phyloP scores from a whole-genome alignment of 1,284 basidiomycete species.

The Pseudozyma sp. region DNA sequence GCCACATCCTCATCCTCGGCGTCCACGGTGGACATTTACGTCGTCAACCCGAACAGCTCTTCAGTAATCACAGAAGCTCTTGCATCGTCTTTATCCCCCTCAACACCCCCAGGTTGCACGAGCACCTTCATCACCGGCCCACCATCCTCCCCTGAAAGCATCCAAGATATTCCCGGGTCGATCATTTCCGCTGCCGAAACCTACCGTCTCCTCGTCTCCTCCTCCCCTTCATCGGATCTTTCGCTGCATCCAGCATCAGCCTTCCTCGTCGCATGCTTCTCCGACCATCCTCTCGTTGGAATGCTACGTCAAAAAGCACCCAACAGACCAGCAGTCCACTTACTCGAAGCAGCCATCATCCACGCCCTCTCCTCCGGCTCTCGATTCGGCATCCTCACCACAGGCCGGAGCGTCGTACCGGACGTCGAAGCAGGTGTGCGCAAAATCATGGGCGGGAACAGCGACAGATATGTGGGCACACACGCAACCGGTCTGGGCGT shows the following conservation, averaged over 20 bases:
- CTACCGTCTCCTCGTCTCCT: slow-evolving; percentile 2
- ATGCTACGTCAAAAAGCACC: slow-evolving; percentile 37
- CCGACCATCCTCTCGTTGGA: slow-evolving; percentile 51
- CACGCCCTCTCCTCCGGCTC: slow-evolving; percentile 21
- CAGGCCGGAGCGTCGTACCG: slow-evolving; percentile 38
- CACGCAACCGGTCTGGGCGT: slow-evolving; percentile 53
- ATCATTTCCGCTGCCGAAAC: slow-evolving; percentile 49
- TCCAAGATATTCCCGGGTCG: slow-evolving; percentile 37
- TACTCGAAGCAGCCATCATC: slow-evolving; percentile 51
- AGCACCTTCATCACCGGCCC: slow-evolving; percentile 40
- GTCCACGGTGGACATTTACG: slow-evolving; percentile 12
- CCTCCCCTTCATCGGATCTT: background rate
- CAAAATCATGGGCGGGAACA: slow-evolving; percentile 40
- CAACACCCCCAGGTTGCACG: slow-evolving; percentile 13
- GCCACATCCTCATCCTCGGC: background rate
- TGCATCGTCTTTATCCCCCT: background rate
- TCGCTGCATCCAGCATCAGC: slow-evolving; percentile 18
- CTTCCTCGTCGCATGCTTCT: slow-evolving; percentile 56
- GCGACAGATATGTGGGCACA: slow-evolving; percentile 47
- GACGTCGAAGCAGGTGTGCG: slow-evolving; percentile 54
- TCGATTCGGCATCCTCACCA: slow-evolving; percentile 56
- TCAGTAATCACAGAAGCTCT: slow-evolving; percentile 31
- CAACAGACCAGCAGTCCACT: slow-evolving; percentile 34
- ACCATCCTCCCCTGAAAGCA: slow-evolving; percentile 26
- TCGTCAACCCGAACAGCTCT: slow-evolving; percentile 44